phyloP scores from a whole-genome alignment of 495 filamentous ascomycete species.

The Podospora anserina region DNA sequence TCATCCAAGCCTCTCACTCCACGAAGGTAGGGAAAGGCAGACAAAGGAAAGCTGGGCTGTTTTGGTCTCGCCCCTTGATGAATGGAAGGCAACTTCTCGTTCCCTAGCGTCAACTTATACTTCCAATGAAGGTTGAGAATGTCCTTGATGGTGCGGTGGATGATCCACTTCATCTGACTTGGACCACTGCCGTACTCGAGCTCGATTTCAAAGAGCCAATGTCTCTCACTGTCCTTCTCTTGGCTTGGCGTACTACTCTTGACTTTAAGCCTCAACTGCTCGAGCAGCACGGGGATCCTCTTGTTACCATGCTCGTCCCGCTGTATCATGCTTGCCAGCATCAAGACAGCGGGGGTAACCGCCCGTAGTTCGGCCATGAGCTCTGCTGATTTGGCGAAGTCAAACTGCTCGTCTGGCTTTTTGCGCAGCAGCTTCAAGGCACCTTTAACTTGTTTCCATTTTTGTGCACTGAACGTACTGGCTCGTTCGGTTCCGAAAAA shows the following conservation, averaged over 20 bases:
- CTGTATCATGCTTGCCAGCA: constrained; percentile 95
- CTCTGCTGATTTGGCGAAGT: constrained; percentile 93
- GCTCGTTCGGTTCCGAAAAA: constrained; percentile 61
- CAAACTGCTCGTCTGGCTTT: constrained; percentile 79
- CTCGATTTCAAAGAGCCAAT: constrained; percentile 85
- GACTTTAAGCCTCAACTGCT: constrained; percentile 88
- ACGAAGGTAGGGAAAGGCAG: constrained; percentile 87
- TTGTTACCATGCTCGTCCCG: constrained; percentile 94
- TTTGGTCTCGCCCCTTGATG: constrained; percentile 51
- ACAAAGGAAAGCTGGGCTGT: constrained; percentile 83
- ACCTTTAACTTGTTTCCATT: constrained; percentile 84
- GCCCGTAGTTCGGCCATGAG: constrained; percentile 93
- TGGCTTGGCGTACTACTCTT: constrained; percentile 67
- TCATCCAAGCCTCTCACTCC: constrained; percentile 77
- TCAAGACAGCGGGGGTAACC: constrained; percentile 84
- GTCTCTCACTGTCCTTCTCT: constrained; percentile 66
- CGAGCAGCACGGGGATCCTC: constrained; percentile 87
- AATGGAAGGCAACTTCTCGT: constrained; percentile 65
- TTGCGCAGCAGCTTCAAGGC: constrained; percentile 78
- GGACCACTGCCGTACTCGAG: constrained; percentile 94
- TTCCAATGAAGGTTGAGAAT: constrained; percentile 90
- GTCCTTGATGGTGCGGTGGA: constrained; percentile 79
- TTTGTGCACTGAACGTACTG: constrained; percentile 74
- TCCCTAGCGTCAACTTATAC: constrained; percentile 79
- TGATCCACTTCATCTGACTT: constrained; percentile 96